phyloP scores from a whole-genome alignment of 352 stramenopile genomes.

The Pythium rishiriense region DNA sequence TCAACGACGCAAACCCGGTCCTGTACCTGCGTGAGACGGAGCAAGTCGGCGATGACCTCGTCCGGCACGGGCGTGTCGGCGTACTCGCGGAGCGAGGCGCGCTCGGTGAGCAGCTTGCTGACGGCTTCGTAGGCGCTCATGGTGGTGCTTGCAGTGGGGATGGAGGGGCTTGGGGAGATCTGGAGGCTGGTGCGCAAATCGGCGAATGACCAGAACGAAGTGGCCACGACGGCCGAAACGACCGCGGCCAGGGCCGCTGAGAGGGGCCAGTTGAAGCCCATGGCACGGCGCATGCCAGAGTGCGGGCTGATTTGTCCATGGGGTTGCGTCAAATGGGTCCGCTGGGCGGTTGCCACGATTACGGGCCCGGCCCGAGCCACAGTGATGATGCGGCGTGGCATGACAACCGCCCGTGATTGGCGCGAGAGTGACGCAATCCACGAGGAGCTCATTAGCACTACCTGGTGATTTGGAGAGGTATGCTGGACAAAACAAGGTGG shows the following conservation, averaged over 20 bases:
- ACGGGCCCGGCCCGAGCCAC: slow-evolving; percentile 6
- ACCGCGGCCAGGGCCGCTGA: not conserved
- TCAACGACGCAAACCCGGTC: not conserved
- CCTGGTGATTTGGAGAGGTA: not conserved
- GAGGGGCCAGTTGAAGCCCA: slow-evolving; percentile 1
- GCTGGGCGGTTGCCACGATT: not conserved
- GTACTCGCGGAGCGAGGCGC: slow-evolving; percentile 25
- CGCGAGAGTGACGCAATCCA: slow-evolving; percentile 3
- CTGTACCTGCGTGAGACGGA: slow-evolving; percentile 25
- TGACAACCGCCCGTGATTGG: not conserved
- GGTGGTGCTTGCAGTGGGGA: not conserved
- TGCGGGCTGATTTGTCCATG: not conserved
- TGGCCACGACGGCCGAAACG: not conserved
- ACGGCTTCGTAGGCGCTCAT: slow-evolving; percentile 22
- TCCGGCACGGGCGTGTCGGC: slow-evolving; percentile 25
- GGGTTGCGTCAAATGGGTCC: not conserved
- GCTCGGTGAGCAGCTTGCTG: slow-evolving; percentile 24
- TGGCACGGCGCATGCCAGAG: not conserved
- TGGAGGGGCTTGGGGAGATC: not conserved
- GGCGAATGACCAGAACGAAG: slow-evolving; percentile 13
- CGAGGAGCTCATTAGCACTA: not conserved
- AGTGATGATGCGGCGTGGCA: slow-evolving; percentile 7
- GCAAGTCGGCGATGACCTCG: slow-evolving; percentile 28
- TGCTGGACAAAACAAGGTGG: not conserved
- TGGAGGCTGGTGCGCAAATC: slow-evolving; percentile 12